A percentile compares a stretch with the other conserved stretches of the same genome.
These are phyloP conservation scores for Maudiozyma bulderi DNA, from an alignment of 805 yeast species.

Conservation along the genomic window DNA sequence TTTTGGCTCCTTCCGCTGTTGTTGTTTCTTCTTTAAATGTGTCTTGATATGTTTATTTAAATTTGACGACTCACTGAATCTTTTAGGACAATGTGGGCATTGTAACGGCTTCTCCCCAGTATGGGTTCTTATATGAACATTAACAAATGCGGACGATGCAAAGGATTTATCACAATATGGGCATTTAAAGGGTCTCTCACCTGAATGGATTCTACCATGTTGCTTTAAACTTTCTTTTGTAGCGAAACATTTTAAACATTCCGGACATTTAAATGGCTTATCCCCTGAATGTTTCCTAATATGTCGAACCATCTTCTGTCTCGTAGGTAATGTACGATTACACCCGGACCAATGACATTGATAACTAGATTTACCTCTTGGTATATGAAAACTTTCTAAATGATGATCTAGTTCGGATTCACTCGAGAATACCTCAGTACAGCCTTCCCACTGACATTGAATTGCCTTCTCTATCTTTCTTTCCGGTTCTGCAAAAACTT, in stretches of 20 bases:
- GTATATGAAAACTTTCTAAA: slow-evolving; percentile 56
- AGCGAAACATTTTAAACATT: slow-evolving; percentile 65
- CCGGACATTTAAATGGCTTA: slow-evolving; percentile 64
- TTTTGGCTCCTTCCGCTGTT: slow-evolving; percentile 27
- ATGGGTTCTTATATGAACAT: slow-evolving; percentile 77
- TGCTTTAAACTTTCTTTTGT: slow-evolving; percentile 69
- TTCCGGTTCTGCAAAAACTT: neutral
- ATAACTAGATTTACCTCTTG: slow-evolving; percentile 61
- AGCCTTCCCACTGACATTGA: slow-evolving; percentile 31
- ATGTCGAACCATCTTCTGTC: slow-evolving; percentile 81
- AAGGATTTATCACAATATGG: slow-evolving; percentile 63
- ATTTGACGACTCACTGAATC: slow-evolving; percentile 84
- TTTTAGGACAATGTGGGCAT: slow-evolving; percentile 75
- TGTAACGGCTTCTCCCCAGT: slow-evolving; percentile 82
- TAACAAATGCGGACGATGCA: slow-evolving; percentile 72
- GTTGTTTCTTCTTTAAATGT: slow-evolving; percentile 43
- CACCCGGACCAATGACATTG: slow-evolving; percentile 75
- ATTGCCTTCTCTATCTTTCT: neutral
- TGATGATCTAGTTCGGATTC: slow-evolving; percentile 65
- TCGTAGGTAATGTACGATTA: slow-evolving; percentile 61
- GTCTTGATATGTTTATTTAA: slow-evolving; percentile 79
- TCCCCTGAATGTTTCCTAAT: slow-evolving; percentile 80
- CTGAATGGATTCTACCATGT: slow-evolving; percentile 78
- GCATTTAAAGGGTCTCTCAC: slow-evolving; percentile 81
- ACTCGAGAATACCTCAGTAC: slow-evolving; percentile 41